Conservation (phyloP, 768 basidiomycete genomes). For the Cystofilobasidium capitatum region DNA sequence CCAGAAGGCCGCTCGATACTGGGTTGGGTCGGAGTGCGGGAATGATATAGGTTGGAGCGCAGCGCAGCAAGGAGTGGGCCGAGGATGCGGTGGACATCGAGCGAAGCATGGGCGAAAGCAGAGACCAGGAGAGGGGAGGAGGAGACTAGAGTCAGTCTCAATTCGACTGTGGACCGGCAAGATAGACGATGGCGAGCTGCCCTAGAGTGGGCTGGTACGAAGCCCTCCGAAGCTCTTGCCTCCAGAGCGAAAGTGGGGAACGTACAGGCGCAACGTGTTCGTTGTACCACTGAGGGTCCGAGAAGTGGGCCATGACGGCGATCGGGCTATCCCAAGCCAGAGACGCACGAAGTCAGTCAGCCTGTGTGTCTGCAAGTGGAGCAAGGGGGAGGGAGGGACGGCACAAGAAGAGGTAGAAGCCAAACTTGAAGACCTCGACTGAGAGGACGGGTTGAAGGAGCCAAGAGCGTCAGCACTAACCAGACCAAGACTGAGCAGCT, state of each 20-base stretch:
- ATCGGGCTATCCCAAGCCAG: too few species aligned
- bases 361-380: neutral
- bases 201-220: too few species aligned
- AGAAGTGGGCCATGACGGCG: slow-evolving; percentile 10
- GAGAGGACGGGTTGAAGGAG: neutral
- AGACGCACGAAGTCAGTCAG: neutral
- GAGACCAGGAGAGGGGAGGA: too few species aligned
- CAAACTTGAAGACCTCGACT: slow-evolving; percentile 21
- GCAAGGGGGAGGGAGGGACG: neutral
- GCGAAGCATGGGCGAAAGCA: too few species aligned
- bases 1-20: slow-evolving; percentile 16
- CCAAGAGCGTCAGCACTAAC: neutral
- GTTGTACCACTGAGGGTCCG: slow-evolving; percentile 8
- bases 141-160: neutral
- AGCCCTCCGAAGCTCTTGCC: too few species aligned
- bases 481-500: neutral
- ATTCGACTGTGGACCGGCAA: neutral
- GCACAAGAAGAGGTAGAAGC: slow-evolving; percentile 14
- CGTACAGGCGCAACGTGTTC: slow-evolving; percentile 4
- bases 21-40: too few species aligned
- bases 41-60: too few species aligned
- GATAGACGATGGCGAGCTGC: too few species aligned
- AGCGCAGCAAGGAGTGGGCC: too few species aligned
- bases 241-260: neutral
- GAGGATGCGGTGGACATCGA: too few species aligned